Evolutionary conservation across 1,284 basidiomycete genomes (phyloP).

Genomic region (Xerocomus amazonicus): DNA sequence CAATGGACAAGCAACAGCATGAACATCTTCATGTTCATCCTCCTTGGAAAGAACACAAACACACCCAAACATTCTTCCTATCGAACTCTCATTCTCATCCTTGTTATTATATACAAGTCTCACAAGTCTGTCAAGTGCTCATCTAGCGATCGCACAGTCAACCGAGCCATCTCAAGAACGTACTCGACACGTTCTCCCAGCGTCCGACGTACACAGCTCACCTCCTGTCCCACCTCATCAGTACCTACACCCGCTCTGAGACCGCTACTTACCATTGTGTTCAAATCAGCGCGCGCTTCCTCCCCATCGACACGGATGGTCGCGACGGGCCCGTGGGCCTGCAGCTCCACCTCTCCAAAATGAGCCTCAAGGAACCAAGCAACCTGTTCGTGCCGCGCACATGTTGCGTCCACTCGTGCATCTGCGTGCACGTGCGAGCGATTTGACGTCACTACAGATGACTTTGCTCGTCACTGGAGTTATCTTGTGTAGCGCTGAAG

Average conservation of each 20-base stretch:
- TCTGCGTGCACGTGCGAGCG: slow-evolving; percentile 7
- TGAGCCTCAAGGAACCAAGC: slow-evolving; percentile 91
- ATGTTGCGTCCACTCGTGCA: background rate
- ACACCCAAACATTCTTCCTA: slow-evolving; percentile 18
- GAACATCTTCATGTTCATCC: slow-evolving; percentile 9
- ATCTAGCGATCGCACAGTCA: slow-evolving; percentile 72
- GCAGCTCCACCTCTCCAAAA: slow-evolving; percentile 84
- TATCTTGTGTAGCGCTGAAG: background rate
- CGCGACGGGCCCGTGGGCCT: slow-evolving; percentile 49
- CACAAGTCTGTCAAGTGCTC: background rate
- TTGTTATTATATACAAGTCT: background rate
- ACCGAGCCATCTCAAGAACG: slow-evolving; percentile 82
- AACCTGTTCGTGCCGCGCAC: slow-evolving; percentile 58
- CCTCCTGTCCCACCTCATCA: slow-evolving; percentile 47
- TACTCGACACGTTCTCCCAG: slow-evolving; percentile 72
- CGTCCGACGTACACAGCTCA: slow-evolving; percentile 63
- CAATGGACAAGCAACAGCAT: background rate
- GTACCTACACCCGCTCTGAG: background rate
- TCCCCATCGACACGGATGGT: slow-evolving; percentile 75
- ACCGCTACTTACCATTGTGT: slow-evolving; percentile 50
- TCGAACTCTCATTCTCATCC: no score
- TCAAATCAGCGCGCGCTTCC: slow-evolving; percentile 66
- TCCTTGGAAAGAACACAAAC: slow-evolving; percentile 17
- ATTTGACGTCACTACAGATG: slow-evolving; percentile 12
- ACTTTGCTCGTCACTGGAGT: background rate